Base-by-base conservation (phyloP, 2,329 filamentous ascomycete genomes). In the Arthrobotrys sphaeroides region DNA sequence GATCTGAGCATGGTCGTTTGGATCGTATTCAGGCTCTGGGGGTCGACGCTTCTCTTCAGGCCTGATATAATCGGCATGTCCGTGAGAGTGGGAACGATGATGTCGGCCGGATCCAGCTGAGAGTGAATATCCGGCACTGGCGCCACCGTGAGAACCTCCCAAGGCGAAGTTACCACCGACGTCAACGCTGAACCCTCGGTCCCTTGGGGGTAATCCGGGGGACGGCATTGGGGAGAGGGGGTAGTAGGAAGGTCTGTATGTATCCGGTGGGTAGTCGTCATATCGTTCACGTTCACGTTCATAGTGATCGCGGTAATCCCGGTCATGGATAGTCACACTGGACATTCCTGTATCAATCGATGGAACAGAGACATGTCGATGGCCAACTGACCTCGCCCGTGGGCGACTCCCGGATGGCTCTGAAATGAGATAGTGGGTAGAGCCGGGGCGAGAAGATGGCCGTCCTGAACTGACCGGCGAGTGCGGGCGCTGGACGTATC, bases 401-500 rank as follows among this genome's bases (percentile, higher is more conserved):
- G 47, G 70, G 28, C 70, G 70, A 10, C 45, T 31, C 10, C 38
- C 18, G 10, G 70, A 55, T 33, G 43, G 1, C 26, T 68, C 70
- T 3, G 36, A 68, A n/a, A 62, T 28, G 26, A 74, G 62, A 33
- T 74, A 74, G 5, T 67, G 61, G 28, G 43, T 62, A 3, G 61
- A 60, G 36, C 45, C 6, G 16, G 70, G 61, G 7, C 62, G 61
- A 3, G 62, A 68, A 22, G 62, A 31, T 4, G 70, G 61, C 3
- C 55, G 43, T 22, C 70, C 70, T 10, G 70, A 74, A 22, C 62
- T 62, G n/a, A 43, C 70, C 1, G 70, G 70, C 1, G 70, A 74
- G 22, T 47, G 70, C 2, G 70, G 70, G 18, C 70, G 70, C 62
- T 67, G 70, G 38, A 74, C 70, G 20, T 74, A 74, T 68, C 70